phyloP scores from a whole-genome alignment of 306 rosid genomes.

The Clitoria ternatea region DNA sequence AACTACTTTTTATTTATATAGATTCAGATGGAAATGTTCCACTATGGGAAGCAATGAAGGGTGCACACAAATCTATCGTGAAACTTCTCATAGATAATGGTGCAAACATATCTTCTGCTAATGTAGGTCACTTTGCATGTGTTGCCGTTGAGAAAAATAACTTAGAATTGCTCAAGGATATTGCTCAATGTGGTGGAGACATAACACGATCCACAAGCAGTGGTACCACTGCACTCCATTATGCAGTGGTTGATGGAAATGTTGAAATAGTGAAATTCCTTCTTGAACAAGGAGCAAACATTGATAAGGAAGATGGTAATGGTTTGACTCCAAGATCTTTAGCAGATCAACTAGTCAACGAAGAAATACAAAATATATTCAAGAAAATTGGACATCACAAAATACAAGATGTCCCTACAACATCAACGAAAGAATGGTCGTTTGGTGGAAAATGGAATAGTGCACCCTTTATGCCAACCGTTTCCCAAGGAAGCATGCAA shows the following conservation, averaged over 20 bases:
- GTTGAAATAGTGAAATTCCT: slow-evolving; percentile 48
- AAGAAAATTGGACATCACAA: background rate
- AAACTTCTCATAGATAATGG: slow-evolving; percentile 53
- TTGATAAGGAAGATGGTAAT: slow-evolving; percentile 36
- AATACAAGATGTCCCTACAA: background rate
- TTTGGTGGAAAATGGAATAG: slow-evolving; percentile 22
- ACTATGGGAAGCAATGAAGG: slow-evolving; percentile 54
- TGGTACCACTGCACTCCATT: slow-evolving; percentile 58
- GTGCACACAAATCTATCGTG: slow-evolving; percentile 35
- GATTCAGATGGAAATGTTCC: slow-evolving; percentile 54
- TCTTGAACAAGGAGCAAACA: slow-evolving; percentile 42
- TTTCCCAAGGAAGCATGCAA: slow-evolving; percentile 11
- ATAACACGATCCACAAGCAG: slow-evolving; percentile 24
- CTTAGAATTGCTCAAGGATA: slow-evolving; percentile 32
- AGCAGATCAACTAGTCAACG: slow-evolving; percentile 65
- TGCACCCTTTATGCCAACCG: slow-evolving; percentile 25
- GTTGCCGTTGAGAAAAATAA: slow-evolving; percentile 43
- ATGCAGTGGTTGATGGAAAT: slow-evolving; percentile 56
- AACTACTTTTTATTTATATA: slow-evolving; percentile 21
- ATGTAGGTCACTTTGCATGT: slow-evolving; percentile 41
- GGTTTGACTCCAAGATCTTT: slow-evolving; percentile 62
- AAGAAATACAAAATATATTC: slow-evolving; percentile 43
- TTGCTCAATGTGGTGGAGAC: slow-evolving; percentile 39
- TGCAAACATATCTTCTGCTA: slow-evolving; percentile 32
- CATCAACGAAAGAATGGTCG: background rate